Base-by-base conservation (phyloP, 140 eudicot species). In the Flaveria floridana region DNA sequence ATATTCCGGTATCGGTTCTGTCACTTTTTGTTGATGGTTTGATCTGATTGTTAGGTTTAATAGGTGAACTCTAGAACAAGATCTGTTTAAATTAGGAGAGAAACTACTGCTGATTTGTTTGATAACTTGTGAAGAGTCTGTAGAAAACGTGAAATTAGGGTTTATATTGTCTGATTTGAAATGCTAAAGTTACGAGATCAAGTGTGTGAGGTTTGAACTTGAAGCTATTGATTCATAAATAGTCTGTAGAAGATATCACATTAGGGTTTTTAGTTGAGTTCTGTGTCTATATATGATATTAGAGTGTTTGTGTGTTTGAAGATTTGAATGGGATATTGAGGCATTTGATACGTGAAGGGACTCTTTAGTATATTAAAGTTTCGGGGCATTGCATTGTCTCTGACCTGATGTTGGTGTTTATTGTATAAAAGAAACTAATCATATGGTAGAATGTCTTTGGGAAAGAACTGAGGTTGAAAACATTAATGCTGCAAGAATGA, bases 1-100 rank as follows among this genome's bases (percentile, higher is more conserved):
- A 85, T 80, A 83, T 91, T 74, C 97, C 99, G 97, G 99, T 95
- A 84, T 62, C 76, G 55, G 25, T 52, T 15, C 16, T 61, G 4
- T 42, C 48, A 10, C 66, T 70, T 48, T 48, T 46, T 71, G 6
- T 57, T 63, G 20, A 79, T 52, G 51, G 64, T 73, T 19, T 71
- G 64, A 74, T 63, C 72, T 74, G 71, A 63, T 62, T 74, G 65
- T 39, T 20, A 59, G 51, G 9, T 73, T 14, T 44, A 4, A 59
- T 44, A 39, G 41, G 20, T 73, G 14, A 34, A 34, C 41, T 34
- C 34, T 34, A 74, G 47, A 74, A 74, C 64, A 47, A 47, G 64
- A 75, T 75, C 79, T 48, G 18, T 50, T 47, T 26, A 20, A 23
- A 16, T 75, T 4, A 47, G 67, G 68, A 39, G 41, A 13, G 14